Evolutionary conservation across 371 early-diverging fungal genomes (phyloP).

Genomic region (Dipsacomyces acuminosporus): DNA sequence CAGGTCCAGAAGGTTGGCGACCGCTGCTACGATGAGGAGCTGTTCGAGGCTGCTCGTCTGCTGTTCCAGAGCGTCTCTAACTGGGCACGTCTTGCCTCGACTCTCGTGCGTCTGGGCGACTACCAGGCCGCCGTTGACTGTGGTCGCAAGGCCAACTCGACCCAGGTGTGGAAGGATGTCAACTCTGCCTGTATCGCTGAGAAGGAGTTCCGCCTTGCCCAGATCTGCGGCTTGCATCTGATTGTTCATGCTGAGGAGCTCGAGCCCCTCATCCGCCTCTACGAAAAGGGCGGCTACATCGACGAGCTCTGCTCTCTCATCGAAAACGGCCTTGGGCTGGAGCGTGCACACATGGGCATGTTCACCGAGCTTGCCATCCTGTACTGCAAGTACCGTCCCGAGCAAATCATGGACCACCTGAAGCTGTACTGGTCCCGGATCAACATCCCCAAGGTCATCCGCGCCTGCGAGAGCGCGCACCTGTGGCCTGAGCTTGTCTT

Average conservation of each 20-base stretch:
- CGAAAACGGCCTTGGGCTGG: conserved; percentile 89
- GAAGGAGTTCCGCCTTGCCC: conserved; percentile 92
- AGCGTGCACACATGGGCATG: conserved; percentile 99
- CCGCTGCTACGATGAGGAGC: conserved; percentile 84
- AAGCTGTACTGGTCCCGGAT: conserved; percentile 92
- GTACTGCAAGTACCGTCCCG: conserved; percentile 92
- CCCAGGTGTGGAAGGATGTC: conserved; percentile 97
- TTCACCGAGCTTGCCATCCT: conserved; percentile 96
- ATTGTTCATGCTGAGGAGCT: conserved; percentile 97
- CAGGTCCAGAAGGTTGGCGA: conserved; percentile 91
- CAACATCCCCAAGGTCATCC: conserved; percentile 97
- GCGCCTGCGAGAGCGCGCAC: conserved; percentile 86
- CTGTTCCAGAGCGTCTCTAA: conserved; percentile 91
- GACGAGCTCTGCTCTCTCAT: conserved; percentile 84
- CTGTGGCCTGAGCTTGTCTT: conserved; percentile 96
- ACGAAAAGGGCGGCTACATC: conserved; percentile 84
- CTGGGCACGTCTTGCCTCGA: conserved; percentile 93
- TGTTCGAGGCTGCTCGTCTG: conserved; percentile 92
- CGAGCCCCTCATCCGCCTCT: conserved; percentile 75
- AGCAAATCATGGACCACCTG: conserved; percentile 92
- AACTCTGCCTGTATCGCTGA: conserved; percentile 90
- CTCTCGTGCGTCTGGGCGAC: conserved; percentile 89
- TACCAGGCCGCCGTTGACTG: conserved; percentile 96
- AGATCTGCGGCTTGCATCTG: conserved; percentile 94
- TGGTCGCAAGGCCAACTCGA: conserved; percentile 95